Evolutionary conservation across 345 rosid species (phyloP).

Genomic region (Acer yangbiense): DNA sequence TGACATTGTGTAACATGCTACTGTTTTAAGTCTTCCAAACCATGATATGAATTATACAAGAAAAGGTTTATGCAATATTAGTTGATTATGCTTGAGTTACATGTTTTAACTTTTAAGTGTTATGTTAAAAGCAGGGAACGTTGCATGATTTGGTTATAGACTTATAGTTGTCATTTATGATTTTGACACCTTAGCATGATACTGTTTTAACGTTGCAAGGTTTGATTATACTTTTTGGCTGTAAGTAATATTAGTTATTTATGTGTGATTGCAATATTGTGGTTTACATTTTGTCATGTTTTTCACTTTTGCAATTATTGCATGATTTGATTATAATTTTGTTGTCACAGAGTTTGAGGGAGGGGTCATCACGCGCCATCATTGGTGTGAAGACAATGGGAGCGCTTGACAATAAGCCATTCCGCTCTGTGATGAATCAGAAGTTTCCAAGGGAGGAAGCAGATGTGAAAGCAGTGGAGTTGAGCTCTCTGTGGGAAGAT

Average conservation of each 20-base stretch:
- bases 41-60: background rate
- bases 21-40: background rate
- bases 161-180: background rate
- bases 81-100: background rate
- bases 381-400: slow-evolving; percentile 63
- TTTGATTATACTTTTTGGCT: background rate
- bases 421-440: slow-evolving; percentile 38
- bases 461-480: slow-evolving; percentile 35
- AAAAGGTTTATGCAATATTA: background rate
- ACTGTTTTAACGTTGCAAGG: background rate
- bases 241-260: background rate
- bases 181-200: background rate
- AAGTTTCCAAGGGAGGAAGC: slow-evolving; percentile 38
- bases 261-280: background rate
- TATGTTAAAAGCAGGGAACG: background rate
- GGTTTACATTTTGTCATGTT: background rate
- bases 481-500: slow-evolving; percentile 51
- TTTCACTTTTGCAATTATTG: background rate
- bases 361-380: background rate
- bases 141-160: background rate
- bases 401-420: slow-evolving; percentile 42
- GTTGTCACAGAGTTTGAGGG: slow-evolving; percentile 32
- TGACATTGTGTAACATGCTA: background rate
- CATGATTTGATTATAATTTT: slow-evolving; percentile 8
- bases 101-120: background rate